A percentile compares a stretch with the other conserved stretches of the same genome.
Evolutionary conservation across 495 filamentous ascomycete species (phyloP).

Genomic region (Aspergillus ellipticus): DNA sequence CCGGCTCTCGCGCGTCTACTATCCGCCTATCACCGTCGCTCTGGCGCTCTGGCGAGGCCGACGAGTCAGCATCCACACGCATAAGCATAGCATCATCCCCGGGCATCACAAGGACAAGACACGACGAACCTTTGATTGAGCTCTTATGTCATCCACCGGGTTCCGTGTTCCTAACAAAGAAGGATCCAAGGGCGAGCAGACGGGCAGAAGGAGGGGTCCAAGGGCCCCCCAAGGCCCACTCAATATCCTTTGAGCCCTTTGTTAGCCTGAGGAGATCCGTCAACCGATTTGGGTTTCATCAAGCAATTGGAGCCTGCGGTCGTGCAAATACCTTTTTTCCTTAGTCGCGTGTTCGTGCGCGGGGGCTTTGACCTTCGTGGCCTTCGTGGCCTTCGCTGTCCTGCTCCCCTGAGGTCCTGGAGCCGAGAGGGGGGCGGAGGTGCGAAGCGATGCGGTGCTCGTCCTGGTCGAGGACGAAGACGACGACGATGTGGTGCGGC

Average conservation of each 20-base stretch:
- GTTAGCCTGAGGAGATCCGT: not conserved
- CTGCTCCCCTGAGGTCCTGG: not conserved
- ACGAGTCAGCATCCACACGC: not conserved
- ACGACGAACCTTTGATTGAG: constrained; percentile 10
- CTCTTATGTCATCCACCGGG: constrained; percentile 19
- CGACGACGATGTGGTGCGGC: not conserved
- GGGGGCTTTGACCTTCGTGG: not conserved
- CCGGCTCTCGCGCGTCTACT: constrained; percentile 2
- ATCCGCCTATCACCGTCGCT: not conserved
- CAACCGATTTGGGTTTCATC: not conserved
- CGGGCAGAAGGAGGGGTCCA: constrained; percentile 10
- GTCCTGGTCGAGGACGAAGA: not conserved
- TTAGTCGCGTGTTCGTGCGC: not conserved
- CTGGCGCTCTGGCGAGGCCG: not conserved
- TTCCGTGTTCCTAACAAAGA: constrained; percentile 16
- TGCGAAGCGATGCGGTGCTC: not conserved
- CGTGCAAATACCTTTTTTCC: not conserved
- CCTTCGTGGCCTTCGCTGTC: no score
- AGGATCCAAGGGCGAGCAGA: constrained; percentile 8
- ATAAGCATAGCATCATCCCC: not conserved
- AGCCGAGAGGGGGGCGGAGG: not conserved
- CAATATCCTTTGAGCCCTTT: constrained; percentile 9
- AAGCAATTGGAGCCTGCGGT: not conserved
- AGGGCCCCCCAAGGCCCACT: constrained; percentile 11
- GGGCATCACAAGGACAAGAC: constrained; percentile 1